phyloP scores from a whole-genome alignment of 208 protist genomes.

The Leishmania guyanensis region DNA sequence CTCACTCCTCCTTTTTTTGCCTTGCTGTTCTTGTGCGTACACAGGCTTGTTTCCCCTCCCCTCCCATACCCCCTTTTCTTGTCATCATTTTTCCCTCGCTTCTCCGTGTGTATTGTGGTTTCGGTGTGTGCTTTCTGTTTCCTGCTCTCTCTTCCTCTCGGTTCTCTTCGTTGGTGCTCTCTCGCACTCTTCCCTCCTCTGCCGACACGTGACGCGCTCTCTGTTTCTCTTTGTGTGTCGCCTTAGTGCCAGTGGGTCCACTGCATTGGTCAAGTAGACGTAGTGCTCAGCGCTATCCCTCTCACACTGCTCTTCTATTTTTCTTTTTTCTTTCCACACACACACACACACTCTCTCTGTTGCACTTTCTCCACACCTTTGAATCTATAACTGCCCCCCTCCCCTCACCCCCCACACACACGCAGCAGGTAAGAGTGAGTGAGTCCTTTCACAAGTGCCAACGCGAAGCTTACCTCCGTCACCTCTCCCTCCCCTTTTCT shows the following conservation, averaged over 20 bases:
- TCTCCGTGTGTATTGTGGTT: conserved; percentile 1
- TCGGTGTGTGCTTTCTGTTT: conserved; percentile 10
- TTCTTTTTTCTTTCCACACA: conserved; percentile 5
- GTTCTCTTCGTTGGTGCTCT: conserved; percentile 1
- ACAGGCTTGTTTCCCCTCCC: neutral
- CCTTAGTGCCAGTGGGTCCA: no score
- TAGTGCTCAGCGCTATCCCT: neutral
- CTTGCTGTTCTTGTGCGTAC: conserved; percentile 12
- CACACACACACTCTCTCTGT: neutral
- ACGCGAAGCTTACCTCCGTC: neutral
- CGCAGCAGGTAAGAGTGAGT: neutral
- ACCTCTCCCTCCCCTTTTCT: neutral
- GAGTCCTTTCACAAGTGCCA: neutral
- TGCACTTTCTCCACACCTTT: neutral
- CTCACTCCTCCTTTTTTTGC: conserved; percentile 8
- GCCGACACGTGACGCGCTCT: neutral
- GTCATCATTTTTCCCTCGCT: conserved; percentile 5
- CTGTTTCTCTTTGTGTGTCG: no score
- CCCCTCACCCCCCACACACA: neutral
- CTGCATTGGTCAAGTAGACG: neutral
- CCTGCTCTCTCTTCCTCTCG: neutral
- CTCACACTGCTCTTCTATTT: conserved; percentile 13
- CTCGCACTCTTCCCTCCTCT: neutral
- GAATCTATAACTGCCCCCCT: neutral
- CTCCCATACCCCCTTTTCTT: conserved; percentile 1